Conservation (phyloP, 441 rosid genomes). For the Gossypium davidsonii region DNA sequence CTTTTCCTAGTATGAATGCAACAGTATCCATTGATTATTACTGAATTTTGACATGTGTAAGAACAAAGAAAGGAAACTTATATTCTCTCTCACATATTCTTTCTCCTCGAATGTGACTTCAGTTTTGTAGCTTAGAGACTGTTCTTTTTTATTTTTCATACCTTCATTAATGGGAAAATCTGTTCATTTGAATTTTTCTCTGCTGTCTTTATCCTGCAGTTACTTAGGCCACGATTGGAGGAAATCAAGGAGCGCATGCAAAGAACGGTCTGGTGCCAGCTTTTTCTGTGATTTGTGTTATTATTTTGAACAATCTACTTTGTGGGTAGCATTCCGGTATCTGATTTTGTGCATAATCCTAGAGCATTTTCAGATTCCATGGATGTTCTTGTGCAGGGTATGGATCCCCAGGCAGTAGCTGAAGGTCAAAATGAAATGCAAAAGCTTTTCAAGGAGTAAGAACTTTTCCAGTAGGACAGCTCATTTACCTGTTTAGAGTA, state of each 20-base stretch:
- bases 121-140: background rate
- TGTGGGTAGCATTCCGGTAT: background rate
- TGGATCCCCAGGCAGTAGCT: slow-evolving; percentile 35
- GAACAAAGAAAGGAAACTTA: background rate
- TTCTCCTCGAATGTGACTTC: background rate
- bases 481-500: background rate
- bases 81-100: background rate
- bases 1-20: background rate
- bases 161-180: background rate
- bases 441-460: slow-evolving; percentile 67
- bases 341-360: background rate
- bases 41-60: background rate
- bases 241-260: slow-evolving; percentile 48
- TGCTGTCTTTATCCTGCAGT: slow-evolving; percentile 42
- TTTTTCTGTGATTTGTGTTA: slow-evolving; percentile 10
- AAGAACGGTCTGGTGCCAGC: slow-evolving; percentile 35
- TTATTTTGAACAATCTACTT: background rate
- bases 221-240: slow-evolving; percentile 59
- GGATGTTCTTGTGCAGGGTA: slow-evolving; percentile 28
- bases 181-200: background rate
- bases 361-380: background rate
- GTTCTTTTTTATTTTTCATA: background rate
- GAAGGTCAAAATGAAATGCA: slow-evolving; percentile 59
- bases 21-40: background rate
- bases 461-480: slow-evolving; percentile 15